phyloP scores from a whole-genome alignment of 805 yeast species.

The Lipomyces oligophaga region DNA sequence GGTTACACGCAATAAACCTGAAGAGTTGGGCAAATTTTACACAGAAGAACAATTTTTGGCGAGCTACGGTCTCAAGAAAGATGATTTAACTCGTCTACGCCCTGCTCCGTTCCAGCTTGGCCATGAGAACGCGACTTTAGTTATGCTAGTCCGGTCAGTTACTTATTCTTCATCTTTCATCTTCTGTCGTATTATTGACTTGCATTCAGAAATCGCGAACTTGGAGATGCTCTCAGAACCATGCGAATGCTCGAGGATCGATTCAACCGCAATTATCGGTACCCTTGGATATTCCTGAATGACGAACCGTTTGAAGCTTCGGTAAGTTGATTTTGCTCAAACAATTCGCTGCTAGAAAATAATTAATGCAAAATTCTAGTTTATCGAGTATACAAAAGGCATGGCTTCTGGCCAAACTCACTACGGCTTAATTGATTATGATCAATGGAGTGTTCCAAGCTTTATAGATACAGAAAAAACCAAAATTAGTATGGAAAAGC shows the following conservation, averaged over 20 bases:
- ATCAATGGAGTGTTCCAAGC: slow-evolving; percentile 78
- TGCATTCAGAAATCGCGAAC: slow-evolving; percentile 51
- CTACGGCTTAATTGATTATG: slow-evolving; percentile 67
- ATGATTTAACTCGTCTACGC: slow-evolving; percentile 12
- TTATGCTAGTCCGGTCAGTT: slow-evolving; percentile 69
- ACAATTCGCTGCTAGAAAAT: neutral
- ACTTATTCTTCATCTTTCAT: neutral
- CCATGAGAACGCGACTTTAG: slow-evolving; percentile 73
- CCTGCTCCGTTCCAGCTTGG: slow-evolving; percentile 38
- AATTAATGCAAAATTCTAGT: slow-evolving; percentile 34
- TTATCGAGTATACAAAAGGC: slow-evolving; percentile 51
- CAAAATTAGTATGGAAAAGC: slow-evolving; percentile 45
- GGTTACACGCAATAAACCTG: too few relatives aligned
- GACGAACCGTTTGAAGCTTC: slow-evolving; percentile 71
- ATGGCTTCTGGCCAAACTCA: slow-evolving; percentile 64
- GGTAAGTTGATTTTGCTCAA: slow-evolving; percentile 5
- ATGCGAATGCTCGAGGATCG: slow-evolving; percentile 72
- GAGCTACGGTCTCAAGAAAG: slow-evolving; percentile 6
- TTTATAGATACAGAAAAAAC: slow-evolving; percentile 60
- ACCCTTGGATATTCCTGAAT: slow-evolving; percentile 91
- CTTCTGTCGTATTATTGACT: neutral
- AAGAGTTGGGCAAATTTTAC: slow-evolving; percentile 1
- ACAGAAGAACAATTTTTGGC: slow-evolving; percentile 17
- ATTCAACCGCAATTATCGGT: slow-evolving; percentile 68
- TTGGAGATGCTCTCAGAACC: slow-evolving; percentile 53